A percentile compares a stretch with the other conserved stretches of the same genome.
Conservation (phyloP, 345 rosid genomes). For the Linum lewisii region DNA sequence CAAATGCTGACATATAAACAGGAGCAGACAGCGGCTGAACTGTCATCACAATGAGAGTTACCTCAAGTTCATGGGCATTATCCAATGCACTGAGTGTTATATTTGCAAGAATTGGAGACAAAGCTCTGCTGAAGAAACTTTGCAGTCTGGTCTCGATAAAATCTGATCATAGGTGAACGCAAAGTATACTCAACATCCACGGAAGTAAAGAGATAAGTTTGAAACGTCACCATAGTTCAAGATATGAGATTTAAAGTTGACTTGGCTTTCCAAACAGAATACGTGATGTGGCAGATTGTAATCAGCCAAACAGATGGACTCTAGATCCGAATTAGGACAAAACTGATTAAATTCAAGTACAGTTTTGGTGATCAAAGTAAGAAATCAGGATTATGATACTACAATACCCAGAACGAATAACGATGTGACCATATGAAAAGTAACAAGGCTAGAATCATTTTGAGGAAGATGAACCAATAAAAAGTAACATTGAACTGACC, state of each 20-base stretch:
- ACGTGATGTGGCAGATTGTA: not conserved
- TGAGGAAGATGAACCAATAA: not conserved
- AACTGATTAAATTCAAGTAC: too few relatives aligned
- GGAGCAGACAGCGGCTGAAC: not conserved
- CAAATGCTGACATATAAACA: not conserved
- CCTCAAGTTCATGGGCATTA: slow-evolving; percentile 71
- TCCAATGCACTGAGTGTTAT: slow-evolving; percentile 47
- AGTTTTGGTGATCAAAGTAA: too few relatives aligned
- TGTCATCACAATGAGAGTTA: slow-evolving; percentile 17
- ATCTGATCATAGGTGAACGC: slow-evolving; percentile 38
- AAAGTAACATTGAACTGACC: slow-evolving; percentile 29
- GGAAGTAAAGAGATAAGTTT: not conserved
- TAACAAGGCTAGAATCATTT: not conserved
- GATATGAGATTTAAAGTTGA: not conserved
- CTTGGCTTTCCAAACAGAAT: not conserved
- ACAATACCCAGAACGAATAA: not conserved
- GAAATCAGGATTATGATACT: not conserved
- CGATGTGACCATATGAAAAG: not conserved
- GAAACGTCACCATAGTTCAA: not conserved
- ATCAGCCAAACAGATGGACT: not conserved
- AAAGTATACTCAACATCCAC: not conserved
- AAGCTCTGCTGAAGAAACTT: slow-evolving; percentile 41
- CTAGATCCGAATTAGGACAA: too few relatives aligned
- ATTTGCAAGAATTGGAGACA: slow-evolving; percentile 49
- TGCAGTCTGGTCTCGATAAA: slow-evolving; percentile 43